These are phyloP conservation scores for Tylopilus orsonianus DNA, from an alignment of 1,284 basidiomycete genomes.

Conservation along the genomic window DNA sequence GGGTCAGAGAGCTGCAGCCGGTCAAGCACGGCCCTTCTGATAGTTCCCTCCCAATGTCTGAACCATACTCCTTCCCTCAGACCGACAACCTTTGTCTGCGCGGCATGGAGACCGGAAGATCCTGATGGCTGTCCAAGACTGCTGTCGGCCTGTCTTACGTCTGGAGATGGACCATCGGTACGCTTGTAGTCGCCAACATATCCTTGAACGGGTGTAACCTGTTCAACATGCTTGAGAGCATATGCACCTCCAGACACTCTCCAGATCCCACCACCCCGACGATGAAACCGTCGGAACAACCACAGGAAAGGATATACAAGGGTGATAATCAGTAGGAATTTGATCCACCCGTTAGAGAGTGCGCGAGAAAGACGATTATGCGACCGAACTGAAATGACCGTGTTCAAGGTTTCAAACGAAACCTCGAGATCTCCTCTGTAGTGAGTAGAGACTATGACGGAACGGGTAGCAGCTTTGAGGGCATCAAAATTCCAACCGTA, in stretches of 20 bases:
- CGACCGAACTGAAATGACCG: conserved; percentile 58
- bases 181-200: conserved; percentile 15
- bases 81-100: conserved; percentile 47
- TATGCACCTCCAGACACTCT: conserved; percentile 68
- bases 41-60: conserved; percentile 68
- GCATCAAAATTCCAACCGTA: conserved; percentile 70
- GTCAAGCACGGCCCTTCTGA: conserved; percentile 50
- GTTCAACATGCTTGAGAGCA: conserved; percentile 50
- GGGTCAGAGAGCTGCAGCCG: conserved; percentile 31
- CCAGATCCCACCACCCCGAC: conserved; percentile 64
- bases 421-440: conserved; percentile 56
- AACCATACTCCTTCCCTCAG: conserved; percentile 76
- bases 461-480: conserved; percentile 52
- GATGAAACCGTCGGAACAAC: conserved; percentile 64
- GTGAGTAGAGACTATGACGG: conserved; percentile 49
- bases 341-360: conserved; percentile 65
- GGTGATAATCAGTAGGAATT: conserved; percentile 60
- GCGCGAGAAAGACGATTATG: conserved; percentile 58
- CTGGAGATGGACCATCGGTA: conserved; percentile 17
- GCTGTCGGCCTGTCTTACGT: conserved; percentile 25
- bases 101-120: conserved; percentile 26
- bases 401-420: conserved; percentile 43
- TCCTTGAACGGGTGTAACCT: conserved; percentile 33
- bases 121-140: conserved; percentile 9
- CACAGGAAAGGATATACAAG: conserved; percentile 74